Base-by-base conservation (phyloP, 768 basidiomycete genomes). In the Phanerodontia chrysosporium region DNA sequence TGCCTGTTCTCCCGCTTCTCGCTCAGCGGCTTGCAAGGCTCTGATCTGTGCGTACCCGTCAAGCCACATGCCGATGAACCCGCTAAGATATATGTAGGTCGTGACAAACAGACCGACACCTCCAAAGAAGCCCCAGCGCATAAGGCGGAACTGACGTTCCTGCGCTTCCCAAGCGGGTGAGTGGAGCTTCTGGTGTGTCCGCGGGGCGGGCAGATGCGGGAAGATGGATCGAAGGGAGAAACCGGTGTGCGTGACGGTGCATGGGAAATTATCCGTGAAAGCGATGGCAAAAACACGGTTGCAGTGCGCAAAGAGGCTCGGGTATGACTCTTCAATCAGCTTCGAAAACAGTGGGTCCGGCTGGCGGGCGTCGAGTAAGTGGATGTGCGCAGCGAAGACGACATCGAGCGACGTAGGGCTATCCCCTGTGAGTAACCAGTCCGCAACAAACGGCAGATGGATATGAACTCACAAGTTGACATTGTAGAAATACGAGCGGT, bases 341-440 rank as follows among this genome's bases (percentile, higher is more conserved):
- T 76, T 74, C 65, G 80, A 76, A 8, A 92, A 61, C 16, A 84
- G 68, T 2, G 82, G 72, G 62, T 90, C 84, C 1, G 87, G 84
- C 57, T 85, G 86, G 36, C 83, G 80, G 5, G 79, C 71, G 3
- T 78, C 60, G 3, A 92, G 72, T 30, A 90, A 74, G 30, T 90
- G 76, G 27, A 87, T 74, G 61, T 90, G 87, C 6, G 89, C 81
- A 18, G 90, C 87, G 21, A 92, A 72, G 36, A 83, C 67, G 24
- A 87, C 68, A 61, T 93, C 91, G 18, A 91, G 69, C 4, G 80
- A 78, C 1, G 86, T 83, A 13, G 80, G 79, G 48, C 90, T 92
- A 55, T 21, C 35, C 22, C 3, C 16, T 18, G 45, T 60, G 45
- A 49, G 49, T 55, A 45, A 53, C 35, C 30, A 52, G 44, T 3